Evolutionary conservation across 139 green algal species (phyloP).

Genomic region (Astrephomene gubernaculifera): DNA sequence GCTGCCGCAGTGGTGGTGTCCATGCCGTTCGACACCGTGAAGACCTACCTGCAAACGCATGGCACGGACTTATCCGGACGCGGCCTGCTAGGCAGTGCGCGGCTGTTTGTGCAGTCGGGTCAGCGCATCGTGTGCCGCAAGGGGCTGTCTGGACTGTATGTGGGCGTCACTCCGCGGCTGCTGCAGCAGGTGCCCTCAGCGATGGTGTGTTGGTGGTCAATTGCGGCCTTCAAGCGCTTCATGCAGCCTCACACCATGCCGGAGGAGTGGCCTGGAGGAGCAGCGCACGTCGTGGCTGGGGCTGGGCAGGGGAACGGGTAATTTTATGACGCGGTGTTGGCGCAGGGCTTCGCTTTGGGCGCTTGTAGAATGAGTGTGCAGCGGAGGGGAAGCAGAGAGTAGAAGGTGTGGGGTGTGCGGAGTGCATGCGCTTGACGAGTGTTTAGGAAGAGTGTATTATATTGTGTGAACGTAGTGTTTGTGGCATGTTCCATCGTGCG

Average conservation of each 20-base stretch:
- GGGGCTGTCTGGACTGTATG: constrained; percentile 69
- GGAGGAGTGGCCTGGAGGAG: neutral
- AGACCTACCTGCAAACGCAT: constrained; percentile 59
- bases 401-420: too few species aligned
- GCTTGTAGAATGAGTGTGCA: too few species aligned
- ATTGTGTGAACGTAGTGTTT: too few species aligned
- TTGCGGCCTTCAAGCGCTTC: constrained; percentile 36
- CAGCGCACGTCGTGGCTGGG: too few species aligned
- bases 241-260: constrained; percentile 34
- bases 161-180: constrained; percentile 71
- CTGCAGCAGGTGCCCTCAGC: constrained; percentile 44
- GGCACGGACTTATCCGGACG: constrained; percentile 30
- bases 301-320: too few species aligned
- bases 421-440: too few species aligned
- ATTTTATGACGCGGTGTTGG: too few species aligned
- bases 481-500: too few species aligned
- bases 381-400: too few species aligned
- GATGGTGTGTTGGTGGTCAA: constrained; percentile 47
- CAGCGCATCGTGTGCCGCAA: constrained; percentile 46
- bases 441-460: too few species aligned
- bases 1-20: constrained; percentile 58
- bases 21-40: constrained; percentile 75
- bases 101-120: constrained; percentile 60
- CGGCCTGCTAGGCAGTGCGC: constrained; percentile 34
- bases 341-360: too few species aligned